Evolutionary conservation across 2,329 filamentous ascomycete species (phyloP), one percentile per base, ranked within the genome.

Genomic region (Raffaelea arxii): DNA sequence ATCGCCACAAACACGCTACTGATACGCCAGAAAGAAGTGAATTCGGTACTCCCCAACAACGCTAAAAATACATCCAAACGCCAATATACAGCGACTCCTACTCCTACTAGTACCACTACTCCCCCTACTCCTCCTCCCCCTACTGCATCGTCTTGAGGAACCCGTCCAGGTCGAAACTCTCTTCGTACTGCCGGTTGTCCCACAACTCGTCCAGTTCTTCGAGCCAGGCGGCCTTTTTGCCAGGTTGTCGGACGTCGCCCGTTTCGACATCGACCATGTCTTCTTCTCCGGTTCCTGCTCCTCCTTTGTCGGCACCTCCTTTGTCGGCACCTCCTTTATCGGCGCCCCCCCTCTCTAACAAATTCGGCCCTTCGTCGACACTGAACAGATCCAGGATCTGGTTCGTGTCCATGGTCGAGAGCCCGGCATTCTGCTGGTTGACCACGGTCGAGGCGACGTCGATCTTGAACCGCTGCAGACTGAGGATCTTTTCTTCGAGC

Each of bases 401-500:
- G 59, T 97, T 92, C 35, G 94, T 98, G 64, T 97, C 91, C 92
- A 98, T 98, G 14, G 89, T 94, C 43, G 73, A 84, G 2, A 98
- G 69, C 1, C 92, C 92, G 2, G 92, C 91, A 57, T 98, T 98
- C 68, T 98, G 92, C 66, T 98, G 92, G 63, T 98, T 98, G 54
- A 98, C 94, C 6, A 98, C 92, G 0, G 94, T 98, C 44, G 86
- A 94, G 37, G 92, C 94, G 19, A 98, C 90, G 64, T 98, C 92
- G 59, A 98, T 95, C 74, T 98, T 98, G 82, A 98, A 98, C 44
- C 92, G 84, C 78, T 98, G 92, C 47, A 98, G 81, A 60, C 86
- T 94, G 59, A 98, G 71, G 60, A 98, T 98, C 78, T 98, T 98
- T 72, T 98, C 92, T 65, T 98, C 92, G 42, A 98, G 69, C 2